Evolutionary conservation across 345 rosid genomes (phyloP), one percentile per base, ranked within the genome.

Genomic region (Gossypium rotundifolium): DNA sequence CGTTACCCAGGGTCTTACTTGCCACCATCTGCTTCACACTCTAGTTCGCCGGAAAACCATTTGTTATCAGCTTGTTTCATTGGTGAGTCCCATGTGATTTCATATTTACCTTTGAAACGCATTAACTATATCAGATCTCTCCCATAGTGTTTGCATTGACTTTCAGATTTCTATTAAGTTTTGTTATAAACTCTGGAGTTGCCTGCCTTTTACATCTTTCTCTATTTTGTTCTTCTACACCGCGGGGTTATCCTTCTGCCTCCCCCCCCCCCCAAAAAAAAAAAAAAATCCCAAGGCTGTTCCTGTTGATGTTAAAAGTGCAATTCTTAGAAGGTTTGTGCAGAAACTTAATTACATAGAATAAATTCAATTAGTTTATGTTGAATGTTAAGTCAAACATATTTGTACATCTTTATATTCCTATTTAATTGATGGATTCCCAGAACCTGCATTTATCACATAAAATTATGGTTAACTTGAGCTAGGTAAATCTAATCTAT

Each of bases 21-120:
- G 99, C 84, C 77, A 80, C 84, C 93, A 91, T 75, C 87, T 95
- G 69, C 87, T 95, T 73, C 93, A 87, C 82, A 83, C 96, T 53
- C 93, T 95, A 60, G 96, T 93, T 79, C 93, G 85, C 54, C 88
- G 86, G 66, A 93, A 89, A 83, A 88, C 84, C 80, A 83, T 91
- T 52, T 88, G 98, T 79, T 65, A 81, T 79, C 93, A 86, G 83
- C 98, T 95, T 83, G 86, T 93, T 77, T 80, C 84, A 61, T 78
- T 95, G 98, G 99, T 95, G 77, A 85, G 98, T 85, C 79, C 72
- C 54, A 22, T 13, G 55, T 53, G 23, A 44, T 42, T 11, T 38
- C 27, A 8, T 74, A 3, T 40, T 40, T 40, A 14, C 33, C 23
- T 74, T 53, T 33, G 46, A 33, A 58, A 55, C 81, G 51, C 51